Base-by-base conservation (phyloP, 495 filamentous ascomycete genomes). In the Viridothelium virens region DNA sequence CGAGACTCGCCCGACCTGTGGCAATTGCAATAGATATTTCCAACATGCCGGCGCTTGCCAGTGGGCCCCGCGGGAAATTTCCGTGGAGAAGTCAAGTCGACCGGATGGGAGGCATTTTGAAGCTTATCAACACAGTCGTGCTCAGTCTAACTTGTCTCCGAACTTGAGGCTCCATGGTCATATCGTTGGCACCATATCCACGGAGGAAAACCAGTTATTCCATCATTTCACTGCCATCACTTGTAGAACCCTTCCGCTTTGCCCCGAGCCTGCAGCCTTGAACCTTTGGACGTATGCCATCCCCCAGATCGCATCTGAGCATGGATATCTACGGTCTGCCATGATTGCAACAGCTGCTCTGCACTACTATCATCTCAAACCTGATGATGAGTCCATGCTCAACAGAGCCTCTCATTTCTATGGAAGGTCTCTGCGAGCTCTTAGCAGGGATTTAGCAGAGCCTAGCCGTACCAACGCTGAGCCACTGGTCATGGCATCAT, bases 311-410 rank as follows among this genome's bases (percentile, higher is more conserved):
- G 53, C 53, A 33, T 59, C 5, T 4, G 53, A 59, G 53, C 53
- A 11, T 59, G 53, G 53, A 59, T 59, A 59, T 59, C 14, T 59
- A 36, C 53, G 53, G 11, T 59, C 53, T 33, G 53, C 31, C 9
- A 10, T 59, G 53, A 18, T 59, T 36, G 53, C 53, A 59, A 59
- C 53, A 34, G 53, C 53, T 36, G 53, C 53, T 36, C 53, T 59
- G n/a, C 53, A 59, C 36, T 59, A 59, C 36, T 36, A 59, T 36
- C 6, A 33, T 33, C 53, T 59, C 5, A 33, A 36, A 36, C 53
- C 53, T 36, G 53, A 59, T 3, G 53, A 59, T 36, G 14, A 7
- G 25, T 59, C 53, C 31, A 59, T 59, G 53, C 53, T 59, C 6
- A 31, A 59, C 18, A 59, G 53, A 14, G 53, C 53, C 11, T 59